Base-by-base conservation (phyloP, 345 rosid species). In the Citrus inodora region DNA sequence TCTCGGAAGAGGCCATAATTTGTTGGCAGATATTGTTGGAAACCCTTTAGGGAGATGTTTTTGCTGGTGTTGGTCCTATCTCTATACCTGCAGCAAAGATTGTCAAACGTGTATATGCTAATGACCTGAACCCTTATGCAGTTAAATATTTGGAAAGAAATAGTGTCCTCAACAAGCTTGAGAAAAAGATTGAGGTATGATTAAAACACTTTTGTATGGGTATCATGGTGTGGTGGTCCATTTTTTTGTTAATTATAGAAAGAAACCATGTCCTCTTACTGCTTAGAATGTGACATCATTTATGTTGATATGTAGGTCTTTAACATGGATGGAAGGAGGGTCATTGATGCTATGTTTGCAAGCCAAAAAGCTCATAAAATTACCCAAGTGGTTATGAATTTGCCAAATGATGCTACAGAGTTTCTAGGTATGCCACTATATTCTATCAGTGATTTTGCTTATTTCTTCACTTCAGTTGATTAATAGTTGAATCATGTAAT, bases 301-400 rank as follows among this genome's bases (percentile, higher is more conserved):
- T 58, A 17, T 80, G 30, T 66, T 78, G 64, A 56, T 79, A 21
- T 75, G 24, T 76, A 93, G 97, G 87, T 92, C 64, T 92, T 85
- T 80, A 93, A 93, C 86, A 95, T 92, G 96, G 96, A 93, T 28
- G 98, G 98, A 69, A 83, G 98, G 81, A 88, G 98, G 86, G 93
- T 95, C 85, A 90, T 93, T 67, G 75, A 82, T 75, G 91, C 93
- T 59, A 89, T 93, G 86, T 93, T 93, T 85, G 76, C 88, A 60
- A 90, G 93, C 73, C 88, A 91, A 60, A 93, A 88, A 83, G 93
- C 91, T 80, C 88, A 60, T 75, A 82, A 90, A 70, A 83, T 93
- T 46, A 91, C 92, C 4, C 96, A 90, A 71, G 92, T 93, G 83
- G 90, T 95, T 62, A 91, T 93, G 98, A 92, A 93, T 89, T 82